Evolutionary conservation across 2,329 filamentous ascomycete genomes (phyloP), one percentile per base, ranked within the genome.

Genomic region (Pseudopyricularia cyperi): DNA sequence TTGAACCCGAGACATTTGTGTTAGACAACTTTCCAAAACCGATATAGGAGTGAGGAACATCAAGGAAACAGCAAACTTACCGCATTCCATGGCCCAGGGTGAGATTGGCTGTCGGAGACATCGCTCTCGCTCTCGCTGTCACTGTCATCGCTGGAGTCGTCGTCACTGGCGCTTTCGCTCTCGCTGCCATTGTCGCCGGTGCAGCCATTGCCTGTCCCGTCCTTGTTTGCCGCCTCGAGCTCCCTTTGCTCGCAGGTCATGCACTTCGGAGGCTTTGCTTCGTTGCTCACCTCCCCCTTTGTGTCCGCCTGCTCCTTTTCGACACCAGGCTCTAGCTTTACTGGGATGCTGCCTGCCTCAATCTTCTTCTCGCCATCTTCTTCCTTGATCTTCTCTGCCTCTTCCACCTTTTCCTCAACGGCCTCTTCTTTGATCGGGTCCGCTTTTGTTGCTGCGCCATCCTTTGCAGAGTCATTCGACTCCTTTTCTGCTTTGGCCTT

Each of bases 51-150:
- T n/a, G 9, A 26, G 17, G 22, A 14, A 28, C 7, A 44, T 24
- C 17, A 19, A 26, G 39, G 22, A 15, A 15, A 11, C 5, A 24
- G 39, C 12, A 22, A 19, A 48, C 46, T 2, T 24, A 70, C 66
- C n/a, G 68, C 65, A 39, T 71, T 70, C 68, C 68, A 71, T 7
- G 65, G 64, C 9, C 60, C 54, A 7, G 33, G 48, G 7, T 52
- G 54, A 4, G 58, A 56, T 15, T 44, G 17, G 24, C 22, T 4
- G 22, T 44, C 39, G 14, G 5, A 30, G 28, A 24, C 17, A 19
- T 12, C 22, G 39, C 19, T 24, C 15, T 28, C 39, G 22, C 19
- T 44, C 17, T 24, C 24, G 39, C n/a, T 28, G 19, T 44, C 39
- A 15, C 24, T 14, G 15, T 24, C 19, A n/a, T 44, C 39, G 19